A percentile compares a stretch with the other conserved stretches of the same genome.
Conservation (phyloP, 169 alveolate genomes). For the Plasmodium knowlesi region DNA sequence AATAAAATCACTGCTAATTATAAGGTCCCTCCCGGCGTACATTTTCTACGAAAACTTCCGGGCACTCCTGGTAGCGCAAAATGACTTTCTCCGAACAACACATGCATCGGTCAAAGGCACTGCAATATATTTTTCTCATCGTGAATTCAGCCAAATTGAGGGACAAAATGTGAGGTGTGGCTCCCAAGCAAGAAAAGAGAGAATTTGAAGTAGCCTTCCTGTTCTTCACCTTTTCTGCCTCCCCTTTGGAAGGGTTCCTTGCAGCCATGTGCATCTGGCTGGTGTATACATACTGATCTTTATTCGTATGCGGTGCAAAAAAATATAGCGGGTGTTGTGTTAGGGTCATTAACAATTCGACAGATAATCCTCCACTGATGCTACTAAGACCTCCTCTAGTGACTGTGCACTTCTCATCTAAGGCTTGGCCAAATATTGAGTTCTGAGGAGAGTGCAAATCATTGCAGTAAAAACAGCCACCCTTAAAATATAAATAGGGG, state of each 20-base stretch:
- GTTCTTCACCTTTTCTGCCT: not conserved
- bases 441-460: slow-evolving; percentile 78
- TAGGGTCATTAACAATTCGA: slow-evolving; percentile 78
- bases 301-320: slow-evolving; percentile 77
- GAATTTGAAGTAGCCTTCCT: slow-evolving; percentile 8
- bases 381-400: slow-evolving; percentile 78
- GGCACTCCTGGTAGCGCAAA: slow-evolving; percentile 37
- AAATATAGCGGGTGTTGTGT: slow-evolving; percentile 80
- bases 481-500: slow-evolving; percentile 77
- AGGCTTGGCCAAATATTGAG: slow-evolving; percentile 62
- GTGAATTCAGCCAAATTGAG: slow-evolving; percentile 78
- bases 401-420: slow-evolving; percentile 84
- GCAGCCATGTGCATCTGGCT: not conserved
- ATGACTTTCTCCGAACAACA: slow-evolving; percentile 81
- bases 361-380: slow-evolving; percentile 82
- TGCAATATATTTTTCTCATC: slow-evolving; percentile 60
- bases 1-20: not conserved
- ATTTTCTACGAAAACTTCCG: slow-evolving; percentile 57
- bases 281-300: slow-evolving; percentile 35
- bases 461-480: slow-evolving; percentile 83
- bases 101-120: slow-evolving; percentile 77
- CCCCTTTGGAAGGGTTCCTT: not conserved
- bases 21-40: slow-evolving; percentile 21
- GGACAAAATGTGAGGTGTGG: slow-evolving; percentile 80
- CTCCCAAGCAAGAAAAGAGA: slow-evolving; percentile 78